These are phyloP conservation scores for Metarhizium anisopliae DNA, from an alignment of 2,329 filamentous ascomycete genomes.

Conservation along the genomic window DNA sequence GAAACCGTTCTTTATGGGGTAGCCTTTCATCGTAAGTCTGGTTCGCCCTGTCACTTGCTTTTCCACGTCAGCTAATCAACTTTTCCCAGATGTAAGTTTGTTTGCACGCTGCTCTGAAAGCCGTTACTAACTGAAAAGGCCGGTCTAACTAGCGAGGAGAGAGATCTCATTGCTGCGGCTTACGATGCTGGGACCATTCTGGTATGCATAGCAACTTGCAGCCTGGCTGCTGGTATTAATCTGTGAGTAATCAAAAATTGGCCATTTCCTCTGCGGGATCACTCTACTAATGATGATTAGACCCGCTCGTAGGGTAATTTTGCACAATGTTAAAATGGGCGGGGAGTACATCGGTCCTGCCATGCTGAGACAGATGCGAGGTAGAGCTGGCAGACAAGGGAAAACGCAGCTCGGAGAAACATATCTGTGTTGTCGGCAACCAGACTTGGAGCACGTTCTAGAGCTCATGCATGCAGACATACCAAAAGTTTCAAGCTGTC, in stretches of 20 bases:
- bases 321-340: conserved; percentile 69
- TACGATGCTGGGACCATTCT: conserved; percentile 61
- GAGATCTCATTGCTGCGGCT: conserved; percentile 60
- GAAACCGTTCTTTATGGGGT: conserved; percentile 58
- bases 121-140: conserved; percentile 32
- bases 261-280: not conserved
- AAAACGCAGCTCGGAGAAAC: conserved; percentile 72
- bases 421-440: conserved; percentile 62
- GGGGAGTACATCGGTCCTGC: conserved; percentile 67
- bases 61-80: not conserved
- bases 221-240: conserved; percentile 76
- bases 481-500: conserved; percentile 59
- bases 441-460: conserved; percentile 60
- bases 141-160: conserved; percentile 65
- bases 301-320: conserved; percentile 62
- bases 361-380: conserved; percentile 75
- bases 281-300: conserved; percentile 17
- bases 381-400: conserved; percentile 67
- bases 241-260: conserved; percentile 28
- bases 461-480: conserved; percentile 65
- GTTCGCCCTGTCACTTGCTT: not conserved
- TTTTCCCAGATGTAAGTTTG: conserved; percentile 26
- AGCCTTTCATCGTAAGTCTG: conserved; percentile 60
- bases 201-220: conserved; percentile 69
- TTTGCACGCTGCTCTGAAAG: not conserved